Evolutionary conservation across 345 rosid genomes (phyloP), one percentile per base, ranked within the genome.

Genomic region (Psidium friedrichsthalianum): DNA sequence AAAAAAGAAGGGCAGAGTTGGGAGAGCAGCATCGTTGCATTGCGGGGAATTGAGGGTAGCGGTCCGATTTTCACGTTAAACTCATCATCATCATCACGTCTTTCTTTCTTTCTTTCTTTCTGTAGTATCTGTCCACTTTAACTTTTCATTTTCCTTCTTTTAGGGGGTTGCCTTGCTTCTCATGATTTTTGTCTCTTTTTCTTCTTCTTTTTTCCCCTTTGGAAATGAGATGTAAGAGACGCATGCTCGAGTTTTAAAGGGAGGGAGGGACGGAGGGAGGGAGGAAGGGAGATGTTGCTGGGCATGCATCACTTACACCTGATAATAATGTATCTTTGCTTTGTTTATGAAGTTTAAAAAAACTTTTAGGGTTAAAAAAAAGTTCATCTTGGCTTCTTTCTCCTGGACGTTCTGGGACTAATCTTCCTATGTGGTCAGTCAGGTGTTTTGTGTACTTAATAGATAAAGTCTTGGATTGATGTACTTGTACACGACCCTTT

Each of bases 11-110:
- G 90, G 90, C 89, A 92, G 97, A 93, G 85, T 86, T 81, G 90
- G 95, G 91, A 94, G 94, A 93, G 94, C 92, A 89, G 88, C 82
- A 92, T 92, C 85, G 87, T 93, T 94, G 95, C 95, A 93, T 91
- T 83, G 95, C 93, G 95, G 97, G 97, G 97, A 93, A 94, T 94
- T 90, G 97, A 94, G 95, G 97, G 94, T 92, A 88, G 88, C 97
- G 97, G 97, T 94, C 97, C 97, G 95, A 94, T 86, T 90, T 88
- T 83, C 56, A 83, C 86, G 54, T 85, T 56, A 53, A 47, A 22
- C 27, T 85, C 56, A 81, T 84, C 61, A 82, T 80, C 83, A 57
- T 84, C 61, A 83, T 69, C 83, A 57, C 69, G 56, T 82, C 69
- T 25, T 58, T 83, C 86, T 51, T 12, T 87, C 83, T 85, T 40